Conservation (phyloP, 2,329 filamentous ascomycete genomes). For the Pyrenophora graminea region DNA sequence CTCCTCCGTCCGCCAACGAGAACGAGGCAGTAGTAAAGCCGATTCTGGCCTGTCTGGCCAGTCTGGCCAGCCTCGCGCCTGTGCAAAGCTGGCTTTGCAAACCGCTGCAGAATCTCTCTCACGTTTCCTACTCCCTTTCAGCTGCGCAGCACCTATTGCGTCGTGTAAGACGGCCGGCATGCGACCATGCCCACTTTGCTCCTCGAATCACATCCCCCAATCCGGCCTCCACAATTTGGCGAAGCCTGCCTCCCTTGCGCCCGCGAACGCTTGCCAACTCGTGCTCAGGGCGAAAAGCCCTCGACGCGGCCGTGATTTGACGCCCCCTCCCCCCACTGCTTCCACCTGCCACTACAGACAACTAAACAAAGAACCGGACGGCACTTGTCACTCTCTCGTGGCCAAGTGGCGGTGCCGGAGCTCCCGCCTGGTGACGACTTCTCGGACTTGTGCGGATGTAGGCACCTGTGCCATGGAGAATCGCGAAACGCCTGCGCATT, state of each 20-base stretch:
- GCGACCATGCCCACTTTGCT: slow-evolving; percentile 26
- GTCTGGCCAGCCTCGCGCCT: slow-evolving; percentile 23
- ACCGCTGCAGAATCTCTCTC: not conserved
- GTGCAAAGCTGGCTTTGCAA: not conserved
- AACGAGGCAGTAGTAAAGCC: slow-evolving; percentile 22
- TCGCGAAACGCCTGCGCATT: slow-evolving; percentile 26
- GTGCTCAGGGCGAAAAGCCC: slow-evolving; percentile 6
- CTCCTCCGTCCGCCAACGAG: not conserved
- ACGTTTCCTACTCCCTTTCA: slow-evolving; percentile 18
- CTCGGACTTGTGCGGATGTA: slow-evolving; percentile 37
- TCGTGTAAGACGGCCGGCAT: slow-evolving; percentile 24
- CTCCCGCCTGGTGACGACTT: slow-evolving; percentile 36
- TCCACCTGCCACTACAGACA: slow-evolving; percentile 5
- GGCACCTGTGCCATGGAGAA: slow-evolving; percentile 25
- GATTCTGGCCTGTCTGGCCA: slow-evolving; percentile 20
- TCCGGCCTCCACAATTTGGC: slow-evolving; percentile 32
- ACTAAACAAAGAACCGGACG: slow-evolving; percentile 14
- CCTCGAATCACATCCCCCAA: slow-evolving; percentile 34
- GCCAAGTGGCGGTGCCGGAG: slow-evolving; percentile 33
- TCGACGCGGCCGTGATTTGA: too few species aligned
- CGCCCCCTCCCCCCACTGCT: not conserved
- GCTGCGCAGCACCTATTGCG: slow-evolving; percentile 22
- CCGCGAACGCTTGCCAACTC: slow-evolving; percentile 23
- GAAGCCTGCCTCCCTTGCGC: slow-evolving; percentile 34
- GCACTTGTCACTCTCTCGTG: slow-evolving; percentile 18